Conservation (phyloP, 1,284 basidiomycete genomes). For the Rhodotorula sp. region DNA sequence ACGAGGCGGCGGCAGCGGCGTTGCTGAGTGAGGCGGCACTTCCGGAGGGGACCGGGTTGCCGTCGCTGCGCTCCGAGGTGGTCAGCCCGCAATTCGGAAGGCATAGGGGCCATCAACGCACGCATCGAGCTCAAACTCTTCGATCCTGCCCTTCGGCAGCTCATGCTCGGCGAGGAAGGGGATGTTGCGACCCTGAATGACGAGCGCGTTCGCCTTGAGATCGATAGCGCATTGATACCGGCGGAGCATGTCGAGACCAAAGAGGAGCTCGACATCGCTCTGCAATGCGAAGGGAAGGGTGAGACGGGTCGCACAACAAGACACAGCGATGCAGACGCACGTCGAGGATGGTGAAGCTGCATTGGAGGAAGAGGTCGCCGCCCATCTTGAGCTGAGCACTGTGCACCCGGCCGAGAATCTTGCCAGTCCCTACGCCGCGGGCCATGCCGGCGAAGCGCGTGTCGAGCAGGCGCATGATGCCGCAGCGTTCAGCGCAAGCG, state of each 20-base stretch:
- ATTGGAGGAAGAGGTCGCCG: conserved; percentile 73
- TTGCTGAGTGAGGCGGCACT: conserved; percentile 30
- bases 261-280: conserved; percentile 90
- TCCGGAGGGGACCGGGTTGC: conserved; percentile 40
- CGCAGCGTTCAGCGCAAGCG: conserved; percentile 88
- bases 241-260: conserved; percentile 98
- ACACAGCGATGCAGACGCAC: conserved; percentile 49
- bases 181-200: conserved; percentile 84
- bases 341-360: conserved; percentile 95
- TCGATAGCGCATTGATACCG: conserved; percentile 96
- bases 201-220: conserved; percentile 78
- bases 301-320: accelerated
- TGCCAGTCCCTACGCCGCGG: conserved; percentile 91
- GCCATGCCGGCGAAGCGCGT: conserved; percentile 86
- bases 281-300: conserved; percentile 45
- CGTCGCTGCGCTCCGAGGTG: conserved; percentile 14
- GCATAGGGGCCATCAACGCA: neutral
- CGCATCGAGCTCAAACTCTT: conserved; percentile 48
- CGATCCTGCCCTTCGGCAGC: conserved; percentile 64
- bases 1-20: conserved; percentile 13
- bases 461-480: conserved; percentile 91
- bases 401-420: conserved; percentile 91
- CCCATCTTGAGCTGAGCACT: conserved; percentile 87
- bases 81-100: neutral
- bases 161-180: conserved; percentile 91